phyloP scores from a whole-genome alignment of 306 rosid genomes.

The Sicyos edulis region DNA sequence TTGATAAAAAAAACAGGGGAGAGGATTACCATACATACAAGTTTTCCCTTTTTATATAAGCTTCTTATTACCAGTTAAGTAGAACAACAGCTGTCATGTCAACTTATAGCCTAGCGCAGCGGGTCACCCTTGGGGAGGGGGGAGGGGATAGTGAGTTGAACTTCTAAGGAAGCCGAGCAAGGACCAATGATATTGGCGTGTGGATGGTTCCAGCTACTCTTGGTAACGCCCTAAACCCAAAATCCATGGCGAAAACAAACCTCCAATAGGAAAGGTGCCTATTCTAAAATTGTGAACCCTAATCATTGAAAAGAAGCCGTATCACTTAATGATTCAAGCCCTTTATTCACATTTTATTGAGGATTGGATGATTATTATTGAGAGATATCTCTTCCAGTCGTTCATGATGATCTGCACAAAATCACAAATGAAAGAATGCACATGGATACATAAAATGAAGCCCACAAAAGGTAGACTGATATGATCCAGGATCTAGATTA shows the following conservation, averaged over 20 bases:
- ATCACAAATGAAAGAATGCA: background rate
- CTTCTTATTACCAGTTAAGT: too few relatives aligned
- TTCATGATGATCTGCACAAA: background rate
- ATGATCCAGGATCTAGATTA: too few relatives aligned
- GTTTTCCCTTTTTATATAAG: too few relatives aligned
- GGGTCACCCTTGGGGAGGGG: background rate
- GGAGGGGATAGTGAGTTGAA: background rate
- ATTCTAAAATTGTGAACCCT: background rate
- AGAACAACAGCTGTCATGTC: too few relatives aligned
- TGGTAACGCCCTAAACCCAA: background rate
- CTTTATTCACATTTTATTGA: constrained; percentile 8
- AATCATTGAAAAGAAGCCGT: background rate
- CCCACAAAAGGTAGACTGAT: too few relatives aligned
- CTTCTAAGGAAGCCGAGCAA: background rate
- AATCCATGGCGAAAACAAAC: background rate
- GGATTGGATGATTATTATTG: background rate
- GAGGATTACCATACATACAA: too few relatives aligned
- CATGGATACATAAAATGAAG: too few relatives aligned
- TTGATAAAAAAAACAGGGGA: background rate
- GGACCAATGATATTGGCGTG: background rate
- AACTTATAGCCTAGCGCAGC: too few relatives aligned
- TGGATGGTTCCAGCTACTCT: background rate
- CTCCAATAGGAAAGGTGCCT: background rate
- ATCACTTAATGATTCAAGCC: background rate
- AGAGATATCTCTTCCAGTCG: background rate